Evolutionary conservation across 2,329 filamentous ascomycete species (phyloP).

Genomic region (Neonectria magnoliae): DNA sequence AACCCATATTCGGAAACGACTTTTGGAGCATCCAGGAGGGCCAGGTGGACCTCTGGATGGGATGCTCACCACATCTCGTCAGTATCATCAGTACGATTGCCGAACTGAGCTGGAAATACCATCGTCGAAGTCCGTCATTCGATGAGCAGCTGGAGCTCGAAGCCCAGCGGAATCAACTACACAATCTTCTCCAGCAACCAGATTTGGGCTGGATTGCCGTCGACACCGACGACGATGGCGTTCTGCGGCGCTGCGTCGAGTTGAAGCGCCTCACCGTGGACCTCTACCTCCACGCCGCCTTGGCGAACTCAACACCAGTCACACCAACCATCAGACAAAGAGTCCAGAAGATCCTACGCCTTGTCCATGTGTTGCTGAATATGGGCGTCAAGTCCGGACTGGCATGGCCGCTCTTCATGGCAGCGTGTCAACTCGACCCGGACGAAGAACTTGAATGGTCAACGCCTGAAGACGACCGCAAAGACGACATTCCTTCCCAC

Average conservation of each 20-base stretch:
- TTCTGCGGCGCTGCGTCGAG: slow-evolving; percentile 38
- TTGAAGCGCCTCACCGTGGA: slow-evolving; percentile 53
- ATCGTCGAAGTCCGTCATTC: background rate
- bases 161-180: background rate
- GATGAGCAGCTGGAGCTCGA: background rate
- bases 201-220: background rate
- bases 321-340: slow-evolving; percentile 31
- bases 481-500: slow-evolving; percentile 9
- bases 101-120: slow-evolving; percentile 45
- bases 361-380: slow-evolving; percentile 21
- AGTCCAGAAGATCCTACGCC: slow-evolving; percentile 23
- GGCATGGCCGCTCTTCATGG: slow-evolving; percentile 35
- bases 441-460: slow-evolving; percentile 24
- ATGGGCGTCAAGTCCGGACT: slow-evolving; percentile 34
- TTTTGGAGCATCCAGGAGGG: slow-evolving; percentile 52
- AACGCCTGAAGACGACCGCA: background rate
- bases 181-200: background rate
- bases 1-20: slow-evolving; percentile 56
- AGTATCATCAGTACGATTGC: slow-evolving; percentile 58
- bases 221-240: slow-evolving; percentile 22
- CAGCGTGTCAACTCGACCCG: slow-evolving; percentile 34
- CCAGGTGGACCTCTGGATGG: slow-evolving; percentile 56
- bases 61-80: slow-evolving; percentile 58
- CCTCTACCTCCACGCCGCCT: slow-evolving; percentile 57
- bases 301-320: slow-evolving; percentile 54